These are phyloP conservation scores for Calonectria pseudoreteaudii DNA, from an alignment of 2,329 filamentous ascomycete species.

Conservation along the genomic window DNA sequence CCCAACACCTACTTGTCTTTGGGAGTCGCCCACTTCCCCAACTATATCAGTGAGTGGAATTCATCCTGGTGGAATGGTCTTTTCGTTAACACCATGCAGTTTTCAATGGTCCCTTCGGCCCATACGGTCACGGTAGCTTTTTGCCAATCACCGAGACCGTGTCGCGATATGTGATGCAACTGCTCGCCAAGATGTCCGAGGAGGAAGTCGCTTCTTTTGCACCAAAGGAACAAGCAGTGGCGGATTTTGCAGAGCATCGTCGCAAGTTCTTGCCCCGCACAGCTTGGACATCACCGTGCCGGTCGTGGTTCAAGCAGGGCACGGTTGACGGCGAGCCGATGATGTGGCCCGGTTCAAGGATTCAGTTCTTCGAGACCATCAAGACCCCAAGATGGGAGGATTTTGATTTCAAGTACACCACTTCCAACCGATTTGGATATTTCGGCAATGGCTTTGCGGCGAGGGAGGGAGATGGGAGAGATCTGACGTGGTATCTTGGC, in stretches of 20 bases:
- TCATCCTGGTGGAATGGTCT: accelerated
- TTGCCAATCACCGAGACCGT: constrained; percentile 41
- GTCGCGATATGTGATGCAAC: constrained; percentile 45
- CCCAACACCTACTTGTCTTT: constrained; percentile 40
- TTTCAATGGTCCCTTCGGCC: constrained; percentile 42
- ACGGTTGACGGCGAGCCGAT: constrained; percentile 39
- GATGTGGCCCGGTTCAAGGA: constrained; percentile 42
- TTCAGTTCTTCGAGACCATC: constrained; percentile 43
- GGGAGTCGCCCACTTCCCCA: constrained; percentile 40
- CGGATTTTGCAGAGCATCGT: constrained; percentile 47
- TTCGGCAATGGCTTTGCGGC: constrained; percentile 41
- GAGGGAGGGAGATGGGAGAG: constrained; percentile 28
- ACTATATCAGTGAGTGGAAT: constrained; percentile 34
- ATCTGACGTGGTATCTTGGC: constrained; percentile 35
- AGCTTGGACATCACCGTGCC: constrained; percentile 40
- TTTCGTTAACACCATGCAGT: constrained; percentile 20
- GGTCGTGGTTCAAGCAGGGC: constrained; percentile 45
- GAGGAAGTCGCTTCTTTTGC: constrained; percentile 40
- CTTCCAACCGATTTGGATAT: constrained; percentile 41
- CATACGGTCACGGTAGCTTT: constrained; percentile 43
- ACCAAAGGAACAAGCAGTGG: constrained; percentile 39
- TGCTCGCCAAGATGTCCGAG: constrained; percentile 43
- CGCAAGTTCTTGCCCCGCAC: constrained; percentile 43
- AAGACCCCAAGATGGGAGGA: constrained; percentile 43
- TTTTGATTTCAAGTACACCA: constrained; percentile 36